Conservation (phyloP, 2,329 filamentous ascomycete species). For the Colletotrichum australisinense region DNA sequence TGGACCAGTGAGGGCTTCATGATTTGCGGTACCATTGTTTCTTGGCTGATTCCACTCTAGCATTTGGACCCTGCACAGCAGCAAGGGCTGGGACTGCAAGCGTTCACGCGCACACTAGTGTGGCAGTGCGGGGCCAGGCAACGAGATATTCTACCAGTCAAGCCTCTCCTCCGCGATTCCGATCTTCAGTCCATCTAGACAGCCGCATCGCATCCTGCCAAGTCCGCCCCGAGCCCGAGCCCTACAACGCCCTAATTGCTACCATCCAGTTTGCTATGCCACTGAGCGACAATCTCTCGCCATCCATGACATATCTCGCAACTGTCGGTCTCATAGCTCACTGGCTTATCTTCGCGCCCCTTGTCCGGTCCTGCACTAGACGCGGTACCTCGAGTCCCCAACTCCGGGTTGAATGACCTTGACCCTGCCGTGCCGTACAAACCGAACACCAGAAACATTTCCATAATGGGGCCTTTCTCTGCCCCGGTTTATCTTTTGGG, state of each 20-base stretch:
- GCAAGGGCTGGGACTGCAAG: constrained; percentile 31
- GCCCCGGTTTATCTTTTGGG: constrained; percentile 35
- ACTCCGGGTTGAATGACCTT: constrained; percentile 28
- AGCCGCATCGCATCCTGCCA: constrained; percentile 31
- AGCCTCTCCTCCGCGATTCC: constrained; percentile 34
- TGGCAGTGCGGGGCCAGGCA: constrained; percentile 36
- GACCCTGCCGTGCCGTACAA: constrained; percentile 27
- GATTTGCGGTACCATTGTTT: constrained; percentile 28
- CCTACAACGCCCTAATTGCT: neutral
- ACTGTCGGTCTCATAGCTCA: constrained; percentile 12
- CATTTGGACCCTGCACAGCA: constrained; percentile 29
- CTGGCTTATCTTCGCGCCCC: constrained; percentile 21
- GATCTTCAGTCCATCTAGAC: constrained; percentile 35
- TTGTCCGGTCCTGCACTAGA: constrained; percentile 10
- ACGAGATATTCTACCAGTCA: constrained; percentile 32
- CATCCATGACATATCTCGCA: constrained; percentile 23
- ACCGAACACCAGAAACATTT: constrained; percentile 26
- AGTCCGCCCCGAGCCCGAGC: constrained; percentile 27
- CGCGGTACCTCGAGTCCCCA: constrained; percentile 24
- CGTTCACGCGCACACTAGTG: constrained; percentile 34
- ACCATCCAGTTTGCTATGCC: constrained; percentile 10
- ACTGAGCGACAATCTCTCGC: constrained; percentile 14
- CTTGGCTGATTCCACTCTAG: constrained; percentile 33
- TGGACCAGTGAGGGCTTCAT: constrained; percentile 22
- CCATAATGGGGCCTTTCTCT: constrained; percentile 22